phyloP scores from a whole-genome alignment of 2,329 filamentous ascomycete species.

The Orbilia quercus region DNA sequence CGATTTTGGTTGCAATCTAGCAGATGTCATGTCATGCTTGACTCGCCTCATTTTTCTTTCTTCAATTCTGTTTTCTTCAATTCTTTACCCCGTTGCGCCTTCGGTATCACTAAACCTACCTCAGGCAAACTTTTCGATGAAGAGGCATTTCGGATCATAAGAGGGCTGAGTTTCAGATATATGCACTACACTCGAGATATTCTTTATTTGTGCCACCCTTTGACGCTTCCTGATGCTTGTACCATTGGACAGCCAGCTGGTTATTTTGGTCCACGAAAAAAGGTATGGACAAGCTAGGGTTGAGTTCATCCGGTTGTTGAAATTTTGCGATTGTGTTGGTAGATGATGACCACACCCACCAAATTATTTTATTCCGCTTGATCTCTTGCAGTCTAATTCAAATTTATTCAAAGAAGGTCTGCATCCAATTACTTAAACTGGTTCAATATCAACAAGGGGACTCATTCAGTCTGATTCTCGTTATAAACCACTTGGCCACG shows the following conservation, averaged over 20 bases:
- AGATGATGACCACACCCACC: too few species aligned
- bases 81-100: not conserved
- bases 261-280: constrained; percentile 14
- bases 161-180: constrained; percentile 25
- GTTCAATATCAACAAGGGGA: too few species aligned
- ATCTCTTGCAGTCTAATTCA: not conserved
- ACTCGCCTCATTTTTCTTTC: not conserved
- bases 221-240: constrained; percentile 25
- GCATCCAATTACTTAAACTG: too few species aligned
- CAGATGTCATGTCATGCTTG: constrained; percentile 41
- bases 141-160: not conserved
- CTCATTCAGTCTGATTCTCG: too few species aligned
- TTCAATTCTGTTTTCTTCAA: not conserved
- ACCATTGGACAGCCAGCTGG: too few species aligned
- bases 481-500: too few species aligned
- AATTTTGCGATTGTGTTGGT: constrained; percentile 11
- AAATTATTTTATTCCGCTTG: not conserved
- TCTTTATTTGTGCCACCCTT: constrained; percentile 20
- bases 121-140: constrained; percentile 33
- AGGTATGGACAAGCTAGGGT: not conserved
- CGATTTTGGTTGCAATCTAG: constrained; percentile 49
- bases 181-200: constrained; percentile 18
- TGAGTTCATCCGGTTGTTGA: constrained; percentile 16
- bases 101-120: constrained; percentile 11
- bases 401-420: too few species aligned